Evolutionary conservation across 2,329 filamentous ascomycete species (phyloP).

Genomic region (Cercospora sojina): DNA sequence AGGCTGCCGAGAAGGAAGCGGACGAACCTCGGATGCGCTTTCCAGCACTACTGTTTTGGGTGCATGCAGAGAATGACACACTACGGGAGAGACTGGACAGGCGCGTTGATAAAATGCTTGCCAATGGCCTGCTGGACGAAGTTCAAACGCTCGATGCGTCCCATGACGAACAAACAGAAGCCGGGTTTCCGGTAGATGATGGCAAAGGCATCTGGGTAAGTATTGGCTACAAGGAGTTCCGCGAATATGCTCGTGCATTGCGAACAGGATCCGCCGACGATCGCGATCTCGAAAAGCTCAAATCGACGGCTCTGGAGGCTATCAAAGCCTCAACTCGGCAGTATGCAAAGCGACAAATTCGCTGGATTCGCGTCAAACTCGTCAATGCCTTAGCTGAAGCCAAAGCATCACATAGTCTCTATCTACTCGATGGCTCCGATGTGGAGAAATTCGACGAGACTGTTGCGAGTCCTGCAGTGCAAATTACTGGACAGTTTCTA

Average conservation of each 20-base stretch:
- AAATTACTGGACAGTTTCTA: conserved; percentile 65
- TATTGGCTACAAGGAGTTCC: conserved; percentile 92
- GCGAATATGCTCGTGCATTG: conserved; percentile 59
- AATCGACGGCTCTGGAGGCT: conserved; percentile 62
- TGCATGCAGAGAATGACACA: conserved; percentile 69
- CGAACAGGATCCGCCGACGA: conserved; percentile 29
- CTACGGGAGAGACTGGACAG: conserved; percentile 70
- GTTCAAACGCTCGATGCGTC: conserved; percentile 55
- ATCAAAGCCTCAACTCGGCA: conserved; percentile 82
- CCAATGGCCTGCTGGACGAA: conserved; percentile 63
- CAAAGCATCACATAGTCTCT: conserved; percentile 61
- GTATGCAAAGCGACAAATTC: conserved; percentile 80
- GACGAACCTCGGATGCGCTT: conserved; percentile 45
- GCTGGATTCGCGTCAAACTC: conserved; percentile 84
- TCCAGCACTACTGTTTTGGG: conserved; percentile 76
- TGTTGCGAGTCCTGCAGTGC: conserved; percentile 65
- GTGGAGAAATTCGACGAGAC: conserved; percentile 58
- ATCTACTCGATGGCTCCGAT: conserved; percentile 78
- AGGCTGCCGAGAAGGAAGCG: conserved; percentile 13
- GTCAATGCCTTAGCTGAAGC: conserved; percentile 61
- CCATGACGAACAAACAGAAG: conserved; percentile 41
- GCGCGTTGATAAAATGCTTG: conserved; percentile 82
- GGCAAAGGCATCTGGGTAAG: conserved; percentile 91
- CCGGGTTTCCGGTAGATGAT: conserved; percentile 62
- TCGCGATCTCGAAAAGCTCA: conserved; percentile 56